Conservation (phyloP, 1,284 basidiomycete species). For the Ganoderma sp. region DNA sequence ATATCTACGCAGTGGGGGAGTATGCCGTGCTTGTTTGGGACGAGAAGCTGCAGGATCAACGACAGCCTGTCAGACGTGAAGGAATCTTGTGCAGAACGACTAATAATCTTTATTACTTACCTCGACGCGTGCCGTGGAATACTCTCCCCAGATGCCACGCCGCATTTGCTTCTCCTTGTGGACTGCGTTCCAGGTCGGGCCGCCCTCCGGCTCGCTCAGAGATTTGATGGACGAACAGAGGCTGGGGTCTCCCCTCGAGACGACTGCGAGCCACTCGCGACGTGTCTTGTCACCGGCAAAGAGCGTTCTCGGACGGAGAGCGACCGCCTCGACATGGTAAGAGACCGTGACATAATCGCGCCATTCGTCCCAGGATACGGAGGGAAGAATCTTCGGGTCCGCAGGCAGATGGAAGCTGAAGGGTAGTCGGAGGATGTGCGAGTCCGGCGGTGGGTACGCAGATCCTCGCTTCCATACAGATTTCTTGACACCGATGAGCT, state of each 20-base stretch:
- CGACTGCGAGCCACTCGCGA: neutral
- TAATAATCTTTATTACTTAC: neutral
- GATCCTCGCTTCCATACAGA: neutral
- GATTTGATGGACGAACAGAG: neutral
- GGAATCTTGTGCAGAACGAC: neutral
- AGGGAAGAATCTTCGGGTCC: neutral
- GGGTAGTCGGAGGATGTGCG: neutral
- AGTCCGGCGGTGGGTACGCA: neutral
- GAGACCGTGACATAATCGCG: neutral
- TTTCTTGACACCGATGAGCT: neutral
- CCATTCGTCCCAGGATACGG: neutral
- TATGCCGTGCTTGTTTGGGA: neutral
- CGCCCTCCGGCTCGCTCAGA: neutral
- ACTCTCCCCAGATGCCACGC: neutral
- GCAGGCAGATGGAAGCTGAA: neutral
- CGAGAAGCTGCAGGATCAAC: neutral
- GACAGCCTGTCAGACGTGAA: neutral
- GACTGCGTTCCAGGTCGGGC: neutral
- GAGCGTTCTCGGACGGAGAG: neutral
- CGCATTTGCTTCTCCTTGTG: neutral
- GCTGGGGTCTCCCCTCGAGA: neutral
- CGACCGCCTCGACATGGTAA: neutral
- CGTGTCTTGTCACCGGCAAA: neutral
- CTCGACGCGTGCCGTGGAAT: neutral
- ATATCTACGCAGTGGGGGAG: neutral